Conservation (phyloP, 2,329 filamentous ascomycete species). For the Coniella lustricola region DNA sequence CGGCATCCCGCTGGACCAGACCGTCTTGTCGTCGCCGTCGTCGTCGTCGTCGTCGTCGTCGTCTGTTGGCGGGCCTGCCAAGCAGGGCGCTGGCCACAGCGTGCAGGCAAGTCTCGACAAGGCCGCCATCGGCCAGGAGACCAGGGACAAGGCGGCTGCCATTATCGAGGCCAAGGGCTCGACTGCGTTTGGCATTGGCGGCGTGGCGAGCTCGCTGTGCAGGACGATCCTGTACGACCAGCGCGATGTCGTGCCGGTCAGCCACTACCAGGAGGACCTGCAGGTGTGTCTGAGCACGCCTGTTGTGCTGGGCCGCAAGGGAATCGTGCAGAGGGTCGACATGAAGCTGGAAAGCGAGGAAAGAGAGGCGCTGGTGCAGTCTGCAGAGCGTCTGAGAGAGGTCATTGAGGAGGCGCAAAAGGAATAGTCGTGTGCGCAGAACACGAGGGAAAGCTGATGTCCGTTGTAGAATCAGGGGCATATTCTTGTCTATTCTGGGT, state of each 20-base stretch:
- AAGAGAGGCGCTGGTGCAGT: neutral
- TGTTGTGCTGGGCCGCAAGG: neutral
- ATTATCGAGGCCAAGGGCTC: neutral
- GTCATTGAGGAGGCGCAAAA: neutral
- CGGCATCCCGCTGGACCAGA: neutral
- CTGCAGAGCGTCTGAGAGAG: neutral
- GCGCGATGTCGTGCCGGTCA: neutral
- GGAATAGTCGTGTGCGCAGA: neutral
- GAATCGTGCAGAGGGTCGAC: neutral
- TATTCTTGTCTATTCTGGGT: too few species aligned
- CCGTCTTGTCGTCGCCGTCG: too few species aligned
- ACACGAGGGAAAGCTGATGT: neutral
- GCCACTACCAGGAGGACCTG: neutral
- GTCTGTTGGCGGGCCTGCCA: too few species aligned
- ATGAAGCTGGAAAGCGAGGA: neutral
- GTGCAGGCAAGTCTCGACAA: neutral
- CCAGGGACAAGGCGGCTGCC: neutral
- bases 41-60: too few species aligned
- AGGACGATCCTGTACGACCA: neutral
- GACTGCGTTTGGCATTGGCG: neutral
- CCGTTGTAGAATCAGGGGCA: too few species aligned
- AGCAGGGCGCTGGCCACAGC: too few species aligned
- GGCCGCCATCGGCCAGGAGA: neutral
- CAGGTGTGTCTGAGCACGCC: neutral
- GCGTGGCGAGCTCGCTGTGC: neutral